Evolutionary conservation across 805 yeast genomes (phyloP).

Genomic region (Scheffersomyces coipomensis): DNA sequence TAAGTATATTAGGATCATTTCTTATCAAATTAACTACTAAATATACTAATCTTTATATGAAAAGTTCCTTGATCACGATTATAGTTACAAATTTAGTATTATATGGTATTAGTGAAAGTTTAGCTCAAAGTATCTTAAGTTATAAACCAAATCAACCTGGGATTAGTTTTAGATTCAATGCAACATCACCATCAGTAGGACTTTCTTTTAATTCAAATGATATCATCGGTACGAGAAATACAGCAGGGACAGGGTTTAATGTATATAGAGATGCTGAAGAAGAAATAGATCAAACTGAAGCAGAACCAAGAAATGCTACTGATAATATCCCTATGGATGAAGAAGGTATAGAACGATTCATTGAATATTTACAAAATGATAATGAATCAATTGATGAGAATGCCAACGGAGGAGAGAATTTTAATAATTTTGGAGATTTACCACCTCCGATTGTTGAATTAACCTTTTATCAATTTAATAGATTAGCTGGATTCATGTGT

Average conservation of each 20-base stretch:
- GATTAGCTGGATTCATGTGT: conserved; percentile 74
- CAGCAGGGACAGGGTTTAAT: neutral
- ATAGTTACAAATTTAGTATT: conserved; percentile 76
- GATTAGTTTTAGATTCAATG: conserved; percentile 18
- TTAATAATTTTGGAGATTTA: conserved; percentile 2
- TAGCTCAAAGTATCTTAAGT: conserved; percentile 71
- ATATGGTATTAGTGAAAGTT: conserved; percentile 85
- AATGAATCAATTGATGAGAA: conserved; percentile 13
- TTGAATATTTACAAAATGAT: conserved; percentile 33
- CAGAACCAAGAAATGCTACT: neutral
- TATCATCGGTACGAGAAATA: neutral
- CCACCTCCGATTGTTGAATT: conserved; percentile 18
- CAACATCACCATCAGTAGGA: conserved; percentile 6
- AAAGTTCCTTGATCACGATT: conserved; percentile 71
- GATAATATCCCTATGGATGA: conserved; percentile 11
- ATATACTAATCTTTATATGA: conserved; percentile 60
- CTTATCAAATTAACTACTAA: conserved; percentile 53
- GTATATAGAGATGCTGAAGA: conserved; percentile 7
- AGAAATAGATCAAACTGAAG: conserved; percentile 1
- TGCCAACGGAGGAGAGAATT: too few species aligned
- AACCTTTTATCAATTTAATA: conserved; percentile 56
- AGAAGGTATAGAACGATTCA: conserved; percentile 20
- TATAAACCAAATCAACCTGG: conserved; percentile 21
- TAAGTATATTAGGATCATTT: conserved; percentile 47
- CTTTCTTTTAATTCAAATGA: conserved; percentile 20